phyloP scores from a whole-genome alignment of 495 filamentous ascomycete species.

The Thermothielavioides terrestris region DNA sequence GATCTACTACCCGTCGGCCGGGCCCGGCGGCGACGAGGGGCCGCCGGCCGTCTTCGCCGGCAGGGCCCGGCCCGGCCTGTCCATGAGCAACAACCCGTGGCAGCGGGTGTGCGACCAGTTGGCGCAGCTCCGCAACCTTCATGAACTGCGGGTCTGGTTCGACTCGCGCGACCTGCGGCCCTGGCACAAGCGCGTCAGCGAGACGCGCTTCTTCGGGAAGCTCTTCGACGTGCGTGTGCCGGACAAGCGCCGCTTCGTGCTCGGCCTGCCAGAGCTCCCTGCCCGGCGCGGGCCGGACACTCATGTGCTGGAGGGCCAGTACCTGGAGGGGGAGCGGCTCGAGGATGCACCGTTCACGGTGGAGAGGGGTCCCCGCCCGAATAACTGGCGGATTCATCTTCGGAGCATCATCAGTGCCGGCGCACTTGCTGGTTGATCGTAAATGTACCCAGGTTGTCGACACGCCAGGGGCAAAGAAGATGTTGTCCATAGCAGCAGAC shows the following conservation, averaged over 20 bases:
- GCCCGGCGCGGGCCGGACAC: neutral
- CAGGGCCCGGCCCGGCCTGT: neutral
- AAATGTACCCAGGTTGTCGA: too few relatives aligned
- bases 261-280: slow-evolving; percentile 17
- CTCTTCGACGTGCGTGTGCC: slow-evolving; percentile 12
- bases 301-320: slow-evolving; percentile 3
- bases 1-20: slow-evolving; percentile 15
- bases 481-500: too few relatives aligned
- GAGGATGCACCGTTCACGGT: slow-evolving; percentile 14
- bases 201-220: slow-evolving; percentile 15
- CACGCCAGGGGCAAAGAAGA: too few relatives aligned
- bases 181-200: slow-evolving; percentile 21
- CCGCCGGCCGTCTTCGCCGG: neutral
- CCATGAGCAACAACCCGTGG: slow-evolving; percentile 18
- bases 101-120: slow-evolving; percentile 16
- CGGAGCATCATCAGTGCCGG: neutral
- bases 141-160: slow-evolving; percentile 19
- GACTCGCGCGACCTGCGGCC: slow-evolving; percentile 23
- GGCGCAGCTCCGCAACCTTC: slow-evolving; percentile 4
- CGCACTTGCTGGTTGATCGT: neutral
- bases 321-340: slow-evolving; percentile 6
- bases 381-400: slow-evolving; percentile 21
- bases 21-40: neutral
- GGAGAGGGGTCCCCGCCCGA: slow-evolving; percentile 15
- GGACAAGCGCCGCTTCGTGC: slow-evolving; percentile 8